Percentiles rank a stretch among this genome's conserved stretches.
Conservation (phyloP, 129 eudicot species). For the Glebionis coronaria region DNA sequence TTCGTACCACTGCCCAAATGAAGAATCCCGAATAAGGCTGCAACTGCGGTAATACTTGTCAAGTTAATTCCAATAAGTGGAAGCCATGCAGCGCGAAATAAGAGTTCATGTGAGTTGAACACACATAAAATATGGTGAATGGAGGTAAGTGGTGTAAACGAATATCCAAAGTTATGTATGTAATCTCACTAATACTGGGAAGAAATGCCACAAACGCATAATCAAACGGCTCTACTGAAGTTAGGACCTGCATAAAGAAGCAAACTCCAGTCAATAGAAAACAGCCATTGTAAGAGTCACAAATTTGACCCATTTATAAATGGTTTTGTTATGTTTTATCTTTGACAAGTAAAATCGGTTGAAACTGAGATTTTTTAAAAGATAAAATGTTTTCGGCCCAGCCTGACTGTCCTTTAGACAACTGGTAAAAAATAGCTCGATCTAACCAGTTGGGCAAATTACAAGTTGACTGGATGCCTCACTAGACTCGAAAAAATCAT, state of each 20-base stretch:
- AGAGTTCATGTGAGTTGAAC: conserved; percentile 55
- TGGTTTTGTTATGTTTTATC: background rate
- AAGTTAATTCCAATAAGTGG: conserved; percentile 67
- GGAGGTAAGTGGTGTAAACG: background rate
- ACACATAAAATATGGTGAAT: conserved; percentile 1
- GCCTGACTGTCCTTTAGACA: background rate
- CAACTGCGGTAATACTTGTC: conserved; percentile 57
- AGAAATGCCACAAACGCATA: conserved; percentile 74
- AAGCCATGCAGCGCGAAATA: conserved; percentile 82
- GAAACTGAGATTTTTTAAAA: too few relatives aligned
- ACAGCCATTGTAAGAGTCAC: background rate
- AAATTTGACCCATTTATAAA: background rate
- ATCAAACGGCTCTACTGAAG: conserved; percentile 69
- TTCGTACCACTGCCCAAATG: conserved; percentile 95
- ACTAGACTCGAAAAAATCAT: conserved; percentile 89
- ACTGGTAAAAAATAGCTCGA: background rate
- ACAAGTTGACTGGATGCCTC: conserved; percentile 91
- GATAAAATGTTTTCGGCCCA: background rate
- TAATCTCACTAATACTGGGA: conserved; percentile 87
- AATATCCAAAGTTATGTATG: conserved; percentile 16
- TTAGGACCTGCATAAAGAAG: conserved; percentile 58
- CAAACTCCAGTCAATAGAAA: background rate
- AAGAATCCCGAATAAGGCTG: conserved; percentile 72
- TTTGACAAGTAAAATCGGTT: too few relatives aligned
- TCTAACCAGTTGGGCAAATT: background rate